These are phyloP conservation scores for Amphichorda felina DNA, from an alignment of 2,329 filamentous ascomycete genomes.

Conservation along the genomic window DNA sequence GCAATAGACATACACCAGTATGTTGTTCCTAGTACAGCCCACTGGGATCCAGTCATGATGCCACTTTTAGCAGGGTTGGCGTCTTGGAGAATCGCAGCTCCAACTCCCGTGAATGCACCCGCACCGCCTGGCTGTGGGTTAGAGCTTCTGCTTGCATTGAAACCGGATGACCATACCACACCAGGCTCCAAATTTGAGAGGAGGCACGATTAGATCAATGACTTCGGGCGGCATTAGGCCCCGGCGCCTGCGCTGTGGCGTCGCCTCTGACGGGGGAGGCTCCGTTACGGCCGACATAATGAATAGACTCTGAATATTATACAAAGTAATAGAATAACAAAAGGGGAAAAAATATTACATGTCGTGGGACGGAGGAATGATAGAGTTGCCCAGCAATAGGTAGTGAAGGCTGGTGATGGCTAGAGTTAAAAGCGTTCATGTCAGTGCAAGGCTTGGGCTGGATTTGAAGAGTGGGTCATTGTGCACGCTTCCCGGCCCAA, in stretches of 20 bases:
- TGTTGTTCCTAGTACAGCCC: slow-evolving; percentile 64
- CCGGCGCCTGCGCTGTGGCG: slow-evolving; percentile 8
- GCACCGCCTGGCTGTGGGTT: slow-evolving; percentile 32
- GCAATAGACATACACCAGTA: slow-evolving; percentile 50
- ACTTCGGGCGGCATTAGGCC: slow-evolving; percentile 30
- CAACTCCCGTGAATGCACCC: slow-evolving; percentile 54
- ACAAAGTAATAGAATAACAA: background rate
- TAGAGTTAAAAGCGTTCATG: too few relatives aligned
- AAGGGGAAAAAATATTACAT: slow-evolving; percentile 5
- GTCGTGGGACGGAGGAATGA: slow-evolving; percentile 7
- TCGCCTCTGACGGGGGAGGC: slow-evolving; percentile 3
- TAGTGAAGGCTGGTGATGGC: too few relatives aligned
- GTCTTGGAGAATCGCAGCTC: slow-evolving; percentile 60
- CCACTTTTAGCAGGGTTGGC: slow-evolving; percentile 60
- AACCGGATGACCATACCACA: slow-evolving; percentile 30
- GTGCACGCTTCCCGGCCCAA: too few relatives aligned
- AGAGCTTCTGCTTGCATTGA: slow-evolving; percentile 7
- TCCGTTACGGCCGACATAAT: slow-evolving; percentile 11
- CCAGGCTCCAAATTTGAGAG: slow-evolving; percentile 47
- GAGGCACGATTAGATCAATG: slow-evolving; percentile 31
- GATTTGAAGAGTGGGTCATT: too few relatives aligned
- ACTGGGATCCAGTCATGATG: slow-evolving; percentile 63
- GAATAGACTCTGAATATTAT: background rate
- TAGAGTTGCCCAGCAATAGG: too few relatives aligned
- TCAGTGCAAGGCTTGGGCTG: too few relatives aligned